Base-by-base conservation (phyloP, 2,329 filamentous ascomycete genomes). In the Hypoxylon sp. region DNA sequence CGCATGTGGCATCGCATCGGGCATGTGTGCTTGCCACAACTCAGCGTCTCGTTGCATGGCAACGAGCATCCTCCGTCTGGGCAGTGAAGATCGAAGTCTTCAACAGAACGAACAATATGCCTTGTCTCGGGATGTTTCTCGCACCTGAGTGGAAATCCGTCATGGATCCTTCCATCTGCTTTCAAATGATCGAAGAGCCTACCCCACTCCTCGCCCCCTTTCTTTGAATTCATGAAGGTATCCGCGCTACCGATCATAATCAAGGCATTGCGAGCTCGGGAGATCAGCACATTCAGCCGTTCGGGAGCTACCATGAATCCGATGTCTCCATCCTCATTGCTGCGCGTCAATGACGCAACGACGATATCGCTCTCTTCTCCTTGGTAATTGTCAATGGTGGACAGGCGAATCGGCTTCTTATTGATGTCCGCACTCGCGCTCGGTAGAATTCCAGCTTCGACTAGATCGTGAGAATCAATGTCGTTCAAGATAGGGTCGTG, bases 371-470 rank as follows among this genome's bases (percentile, higher is more conserved):
- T 88, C 68, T 94, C 91, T 71, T 93, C 91, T 1, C 91, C 91
- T 74, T 93, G 91, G 61, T 91, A 94, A 65, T 93, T 93, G 65
- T 93, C 91, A 53, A 93, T 90, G 0, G 91, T 93, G 0, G 91
- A 92, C 0, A 93, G 80, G 0, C 84, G 81, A 14, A 93, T 79
- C 0, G 74, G 80, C 0, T 79, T 80, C 65, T 87, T 90, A 0
- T 80, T 74, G 0, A 85, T 75, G 3, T 83, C 82, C 0, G 85
- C 82, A 0, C 80, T 83, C 0, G 85, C 83, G 1, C 82, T 74
- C 0, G 84, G 81, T n/a, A 91, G 59, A 0, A 93, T 67, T 0
- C 91, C 91, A 0, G 89, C 89, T 3, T 80, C 78, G 1, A 89
- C 77, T 3, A 93, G 76, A 22, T 92, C 89, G 40, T 80, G 78